A percentile compares a stretch with the other conserved stretches of the same genome.
These are phyloP conservation scores for Thymus quinquecostatus DNA, from an alignment of 257 asterid genomes.

Conservation along the genomic window DNA sequence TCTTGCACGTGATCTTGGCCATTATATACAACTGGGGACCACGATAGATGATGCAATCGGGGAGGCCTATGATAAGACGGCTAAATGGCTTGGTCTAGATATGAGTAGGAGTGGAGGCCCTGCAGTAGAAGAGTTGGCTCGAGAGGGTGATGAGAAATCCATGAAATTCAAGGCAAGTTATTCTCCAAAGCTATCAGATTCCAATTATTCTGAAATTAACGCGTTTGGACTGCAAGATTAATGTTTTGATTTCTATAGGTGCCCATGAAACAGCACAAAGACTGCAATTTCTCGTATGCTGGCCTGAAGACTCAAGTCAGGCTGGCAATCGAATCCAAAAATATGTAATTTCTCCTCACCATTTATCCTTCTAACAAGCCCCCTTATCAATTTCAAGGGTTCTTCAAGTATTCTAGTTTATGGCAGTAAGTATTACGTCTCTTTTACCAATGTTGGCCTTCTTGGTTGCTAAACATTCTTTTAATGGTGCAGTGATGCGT, in stretches of 20 bases:
- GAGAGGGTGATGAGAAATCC: slow-evolving; percentile 76
- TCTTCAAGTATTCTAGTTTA: background rate
- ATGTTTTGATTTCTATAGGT: slow-evolving; percentile 55
- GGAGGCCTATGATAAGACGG: slow-evolving; percentile 97
- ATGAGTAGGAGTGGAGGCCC: slow-evolving; percentile 99
- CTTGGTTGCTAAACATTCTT: slow-evolving; percentile 9
- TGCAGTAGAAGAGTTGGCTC: slow-evolving; percentile 94
- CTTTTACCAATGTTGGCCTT: background rate
- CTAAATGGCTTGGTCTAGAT: slow-evolving; percentile 99
- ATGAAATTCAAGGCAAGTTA: slow-evolving; percentile 66
- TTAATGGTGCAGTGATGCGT: slow-evolving; percentile 62
- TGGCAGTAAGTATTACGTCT: too few relatives aligned
- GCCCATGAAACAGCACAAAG: slow-evolving; percentile 97
- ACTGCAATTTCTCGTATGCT: slow-evolving; percentile 96
- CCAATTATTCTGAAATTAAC: background rate
- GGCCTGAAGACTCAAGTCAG: slow-evolving; percentile 99
- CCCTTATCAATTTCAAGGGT: background rate
- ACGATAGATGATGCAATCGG: slow-evolving; percentile 97
- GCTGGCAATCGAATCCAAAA: slow-evolving; percentile 86
- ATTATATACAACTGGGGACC: slow-evolving; percentile 93
- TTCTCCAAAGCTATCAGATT: slow-evolving; percentile 26
- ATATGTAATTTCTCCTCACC: slow-evolving; percentile 54
- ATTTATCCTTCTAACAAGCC: background rate
- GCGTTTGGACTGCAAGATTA: slow-evolving; percentile 25
- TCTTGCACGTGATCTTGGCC: slow-evolving; percentile 95